Base-by-base conservation (phyloP, 768 basidiomycete species). In the Chalciporus piperatus region DNA sequence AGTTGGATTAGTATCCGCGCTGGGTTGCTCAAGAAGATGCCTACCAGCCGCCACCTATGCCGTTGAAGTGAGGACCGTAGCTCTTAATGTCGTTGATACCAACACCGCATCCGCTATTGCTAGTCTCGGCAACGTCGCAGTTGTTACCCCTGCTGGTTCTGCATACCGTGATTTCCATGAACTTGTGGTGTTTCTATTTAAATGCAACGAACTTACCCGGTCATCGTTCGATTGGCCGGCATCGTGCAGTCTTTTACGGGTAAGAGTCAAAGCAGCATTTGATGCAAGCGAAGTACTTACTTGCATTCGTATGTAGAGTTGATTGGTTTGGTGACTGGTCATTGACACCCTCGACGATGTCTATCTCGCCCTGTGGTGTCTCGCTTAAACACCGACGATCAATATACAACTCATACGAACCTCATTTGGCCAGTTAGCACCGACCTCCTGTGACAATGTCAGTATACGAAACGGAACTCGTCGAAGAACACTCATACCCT, bases 1-100 rank as follows among this genome's bases (percentile, higher is more conserved):
- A 40, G 25, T 13, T 25, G 14, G 41, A 44, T 19, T 14, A 33
- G 22, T 20, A 23, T 27, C 20, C 12, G 35, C n/a, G 5, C 6
- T 12, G 10, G 30, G 11, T 16, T 17, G 10, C 16, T 16, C 12
- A n/a, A 35, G 28, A 3, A 41, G 9, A 17, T 12, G 30, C 45
- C 48, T 40, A 67, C 64, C 64, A 72, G 14, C 72, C 70, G 1
- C 70, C 72, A 30, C 66, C 69, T 27, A 54, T 58, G 13, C 2
- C 47, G 41, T 74, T 72, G 45, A 74, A 72, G 14, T n/a, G 16
- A 1, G 65, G 59, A 3, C 72, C 73, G 40, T 52, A 72, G 20
- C 65, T 68, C 17, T 57, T 64, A 2, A 38, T 38, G 35, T 67
- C 61, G 4, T 47, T 47, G 22, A 60, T 32, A 6, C 33, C 10